Base-by-base conservation (phyloP, 495 filamentous ascomycete species). In the Aspergillus leporis region DNA sequence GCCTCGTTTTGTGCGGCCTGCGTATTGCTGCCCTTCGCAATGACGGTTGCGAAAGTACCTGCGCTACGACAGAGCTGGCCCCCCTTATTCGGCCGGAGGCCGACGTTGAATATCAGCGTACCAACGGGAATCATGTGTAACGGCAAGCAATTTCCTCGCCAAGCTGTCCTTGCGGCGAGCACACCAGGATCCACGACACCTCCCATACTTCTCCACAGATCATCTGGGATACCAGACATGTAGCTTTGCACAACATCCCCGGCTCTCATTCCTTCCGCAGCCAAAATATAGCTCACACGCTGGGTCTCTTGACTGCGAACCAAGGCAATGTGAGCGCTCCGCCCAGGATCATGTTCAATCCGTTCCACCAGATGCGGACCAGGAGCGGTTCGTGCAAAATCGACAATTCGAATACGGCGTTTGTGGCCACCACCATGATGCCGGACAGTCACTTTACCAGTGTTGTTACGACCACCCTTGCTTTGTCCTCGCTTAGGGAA, bases 311-410 rank as follows among this genome's bases (percentile, higher is more conserved):
- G 81, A 49, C 81, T 91, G 56, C 72, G 73, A 30, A 97, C 64
- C 51, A 98, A 78, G 2, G 94, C 94, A 66, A 98, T 95, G 69
- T 98, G 94, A 4, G 93, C 93, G 65, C 83, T 94, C 31, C 94
- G 90, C 50, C 91, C 91, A 1, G 94, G 94, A 64, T 98, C 94
- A 68, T 96, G 89, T 74, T 98, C 94, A 68, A 98, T 97, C 55
- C 94, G 84, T 64, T 97, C 92, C 56, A 98, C 92, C 3, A 83
- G 70, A 62, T 97, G 94, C 45, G 87, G 86, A 8, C 95, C 94
- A 0, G 92, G 81, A 7, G 73, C 80, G 72, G 78, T 81, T 14
- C 94, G 88, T 60, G 83, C 70, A 67, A 95, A 98, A 74, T 98
- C 94, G 36, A 98, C 84, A 0, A 84, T 94, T 14, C 94, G 81